Conservation (phyloP, 139 green algal genomes). For the Microglena sp. region DNA sequence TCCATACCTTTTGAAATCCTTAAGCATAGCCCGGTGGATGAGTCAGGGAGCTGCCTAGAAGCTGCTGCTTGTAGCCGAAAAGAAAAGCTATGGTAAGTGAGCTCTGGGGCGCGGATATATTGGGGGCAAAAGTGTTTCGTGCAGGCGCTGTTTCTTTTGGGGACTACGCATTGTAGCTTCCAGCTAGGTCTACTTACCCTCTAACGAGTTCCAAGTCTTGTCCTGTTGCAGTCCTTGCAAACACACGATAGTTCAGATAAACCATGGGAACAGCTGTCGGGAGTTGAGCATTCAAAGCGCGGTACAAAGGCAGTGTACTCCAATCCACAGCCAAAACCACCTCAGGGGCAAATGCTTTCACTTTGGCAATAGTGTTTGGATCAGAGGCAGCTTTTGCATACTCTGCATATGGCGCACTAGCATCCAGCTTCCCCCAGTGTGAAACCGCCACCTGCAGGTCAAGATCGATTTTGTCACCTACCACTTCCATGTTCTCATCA, state of each 20-base stretch:
- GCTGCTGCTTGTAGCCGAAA: too few species aligned
- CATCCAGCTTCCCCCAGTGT: constrained; percentile 49
- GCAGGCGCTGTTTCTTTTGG: too few species aligned
- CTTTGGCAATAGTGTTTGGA: constrained; percentile 2
- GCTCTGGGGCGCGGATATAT: too few species aligned
- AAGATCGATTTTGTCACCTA: neutral
- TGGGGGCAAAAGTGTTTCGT: too few species aligned
- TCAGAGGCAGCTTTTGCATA: constrained; percentile 24
- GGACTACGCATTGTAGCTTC: too few species aligned
- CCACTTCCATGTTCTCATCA: neutral
- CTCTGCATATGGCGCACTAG: constrained; percentile 28
- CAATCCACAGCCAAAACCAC: constrained; percentile 58
- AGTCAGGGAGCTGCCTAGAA: too few species aligned
- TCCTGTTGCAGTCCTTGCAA: constrained; percentile 19
- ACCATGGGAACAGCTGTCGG: neutral
- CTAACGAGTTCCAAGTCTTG: constrained; percentile 12
- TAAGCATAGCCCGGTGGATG: too few species aligned
- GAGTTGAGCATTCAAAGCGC: constrained; percentile 2
- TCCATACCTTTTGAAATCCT: too few species aligned
- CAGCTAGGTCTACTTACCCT: constrained; percentile 1
- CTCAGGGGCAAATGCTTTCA: constrained; percentile 28
- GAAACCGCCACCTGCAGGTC: constrained; percentile 36
- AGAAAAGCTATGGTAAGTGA: too few species aligned
- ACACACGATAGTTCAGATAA: constrained; percentile 51
- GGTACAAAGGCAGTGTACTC: constrained; percentile 29